These are phyloP conservation scores for Lepidium didymum DNA, from an alignment of 345 rosid genomes.

Conservation along the genomic window DNA sequence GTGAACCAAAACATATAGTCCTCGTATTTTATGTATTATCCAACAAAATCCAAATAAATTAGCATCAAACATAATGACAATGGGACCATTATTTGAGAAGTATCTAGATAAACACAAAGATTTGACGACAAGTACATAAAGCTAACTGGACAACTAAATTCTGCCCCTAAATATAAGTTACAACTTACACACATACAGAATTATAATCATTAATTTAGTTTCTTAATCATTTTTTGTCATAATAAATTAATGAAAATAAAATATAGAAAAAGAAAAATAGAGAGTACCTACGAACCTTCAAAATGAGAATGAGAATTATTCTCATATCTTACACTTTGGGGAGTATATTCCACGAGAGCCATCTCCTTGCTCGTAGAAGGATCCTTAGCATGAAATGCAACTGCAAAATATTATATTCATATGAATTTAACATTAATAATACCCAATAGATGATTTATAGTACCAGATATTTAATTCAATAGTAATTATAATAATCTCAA, in stretches of 20 bases:
- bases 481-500: too few species aligned
- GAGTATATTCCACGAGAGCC: constrained; percentile 57
- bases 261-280: neutral
- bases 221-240: constrained; percentile 17
- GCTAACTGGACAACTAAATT: neutral
- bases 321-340: constrained; percentile 23
- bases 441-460: neutral
- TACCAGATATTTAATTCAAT: neutral
- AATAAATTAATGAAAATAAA: neutral
- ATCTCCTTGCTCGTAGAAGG: constrained; percentile 41
- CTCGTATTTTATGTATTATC: neutral
- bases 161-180: constrained; percentile 19
- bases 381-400: constrained; percentile 34
- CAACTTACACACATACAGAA: neutral
- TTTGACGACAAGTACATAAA: constrained; percentile 16
- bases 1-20: constrained; percentile 15
- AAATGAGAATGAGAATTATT: constrained; percentile 26
- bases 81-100: constrained; percentile 29
- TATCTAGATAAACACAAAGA: constrained; percentile 19
- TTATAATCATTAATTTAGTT: neutral
- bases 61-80: constrained; percentile 23
- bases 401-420: constrained; percentile 27
- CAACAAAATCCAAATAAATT: constrained; percentile 21
- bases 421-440: neutral
- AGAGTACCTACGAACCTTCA: constrained; percentile 36